Percentiles rank a stretch among this genome's conserved stretches.
Conservation (phyloP, 371 early-diverging fungal species). For the Mortierella sp. region DNA sequence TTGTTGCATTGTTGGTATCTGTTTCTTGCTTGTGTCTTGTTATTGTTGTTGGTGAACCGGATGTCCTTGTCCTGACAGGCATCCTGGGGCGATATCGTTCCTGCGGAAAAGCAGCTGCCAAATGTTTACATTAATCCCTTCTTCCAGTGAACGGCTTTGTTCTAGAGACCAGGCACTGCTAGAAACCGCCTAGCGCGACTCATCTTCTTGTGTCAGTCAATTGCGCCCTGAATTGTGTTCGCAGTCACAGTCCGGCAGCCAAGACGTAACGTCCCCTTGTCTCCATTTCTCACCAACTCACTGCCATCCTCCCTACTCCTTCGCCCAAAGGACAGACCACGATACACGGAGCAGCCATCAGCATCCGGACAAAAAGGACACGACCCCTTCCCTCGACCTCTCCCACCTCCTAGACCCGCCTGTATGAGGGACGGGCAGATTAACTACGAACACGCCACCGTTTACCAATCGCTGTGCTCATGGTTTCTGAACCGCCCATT, state of each 20-base stretch:
- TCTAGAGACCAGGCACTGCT: not conserved
- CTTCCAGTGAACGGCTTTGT: not conserved
- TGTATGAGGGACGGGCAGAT: constrained; percentile 28
- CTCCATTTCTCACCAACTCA: too few relatives aligned
- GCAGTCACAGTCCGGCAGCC: not conserved
- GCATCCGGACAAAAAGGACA: not conserved
- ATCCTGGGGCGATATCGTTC: not conserved
- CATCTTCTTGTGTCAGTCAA: not conserved
- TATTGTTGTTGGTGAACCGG: not conserved
- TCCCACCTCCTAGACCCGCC: not conserved
- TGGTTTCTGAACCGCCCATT: constrained; percentile 29
- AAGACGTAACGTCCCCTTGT: too few relatives aligned
- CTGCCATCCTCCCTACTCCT: not conserved
- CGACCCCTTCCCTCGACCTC: not conserved
- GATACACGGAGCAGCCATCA: not conserved
- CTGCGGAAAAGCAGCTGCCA: not conserved
- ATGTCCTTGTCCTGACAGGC: not conserved
- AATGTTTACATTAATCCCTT: not conserved
- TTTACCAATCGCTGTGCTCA: constrained; percentile 27
- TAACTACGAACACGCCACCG: constrained; percentile 28
- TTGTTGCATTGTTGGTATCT: not conserved
- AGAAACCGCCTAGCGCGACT: not conserved
- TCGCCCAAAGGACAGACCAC: not conserved
- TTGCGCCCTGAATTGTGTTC: not conserved
- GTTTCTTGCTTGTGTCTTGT: not conserved